These are phyloP conservation scores for Graphilbum ipis-grandicollis DNA, from an alignment of 2,329 filamentous ascomycete genomes.

Conservation along the genomic window DNA sequence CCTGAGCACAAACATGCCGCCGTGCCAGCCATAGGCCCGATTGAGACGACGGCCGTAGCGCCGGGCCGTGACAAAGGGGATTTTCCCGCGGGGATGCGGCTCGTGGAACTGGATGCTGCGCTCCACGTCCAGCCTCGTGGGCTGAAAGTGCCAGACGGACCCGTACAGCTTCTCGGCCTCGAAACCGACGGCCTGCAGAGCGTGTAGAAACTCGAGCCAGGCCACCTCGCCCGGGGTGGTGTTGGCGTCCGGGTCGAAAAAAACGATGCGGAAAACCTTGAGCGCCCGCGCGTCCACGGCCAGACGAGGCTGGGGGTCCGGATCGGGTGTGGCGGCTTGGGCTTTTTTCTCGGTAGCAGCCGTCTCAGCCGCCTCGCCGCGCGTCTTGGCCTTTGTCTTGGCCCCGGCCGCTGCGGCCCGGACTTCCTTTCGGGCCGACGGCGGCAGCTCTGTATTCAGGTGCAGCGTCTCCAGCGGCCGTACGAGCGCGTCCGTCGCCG, in stretches of 20 bases:
- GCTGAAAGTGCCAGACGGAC: conserved; percentile 42
- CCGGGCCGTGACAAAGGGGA: conserved; percentile 27
- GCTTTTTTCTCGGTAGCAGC: background rate
- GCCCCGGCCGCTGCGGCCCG: conserved; percentile 7
- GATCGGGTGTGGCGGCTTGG: background rate
- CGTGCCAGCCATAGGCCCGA: conserved; percentile 32
- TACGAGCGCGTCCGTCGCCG: background rate
- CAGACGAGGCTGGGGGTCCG: conserved; percentile 6
- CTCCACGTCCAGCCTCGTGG: conserved; percentile 20
- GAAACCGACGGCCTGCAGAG: conserved; percentile 32
- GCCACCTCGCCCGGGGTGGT: conserved; percentile 27
- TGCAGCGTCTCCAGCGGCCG: background rate
- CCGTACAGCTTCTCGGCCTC: conserved; percentile 37
- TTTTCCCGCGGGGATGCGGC: conserved; percentile 36
- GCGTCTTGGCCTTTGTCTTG: conserved; percentile 10
- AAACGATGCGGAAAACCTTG: conserved; percentile 21
- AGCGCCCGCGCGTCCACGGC: conserved; percentile 15
- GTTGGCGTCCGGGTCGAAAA: conserved; percentile 16
- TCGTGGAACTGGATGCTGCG: conserved; percentile 42
- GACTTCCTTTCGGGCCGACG: background rate
- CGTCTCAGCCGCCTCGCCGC: background rate
- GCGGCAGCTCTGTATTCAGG: background rate
- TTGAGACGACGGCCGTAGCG: conserved; percentile 28
- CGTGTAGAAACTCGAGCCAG: conserved; percentile 35
- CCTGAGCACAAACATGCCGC: conserved; percentile 22